Conservation (phyloP, 2,329 filamentous ascomycete species). For the Paecilomyces dactylethromorphus region DNA sequence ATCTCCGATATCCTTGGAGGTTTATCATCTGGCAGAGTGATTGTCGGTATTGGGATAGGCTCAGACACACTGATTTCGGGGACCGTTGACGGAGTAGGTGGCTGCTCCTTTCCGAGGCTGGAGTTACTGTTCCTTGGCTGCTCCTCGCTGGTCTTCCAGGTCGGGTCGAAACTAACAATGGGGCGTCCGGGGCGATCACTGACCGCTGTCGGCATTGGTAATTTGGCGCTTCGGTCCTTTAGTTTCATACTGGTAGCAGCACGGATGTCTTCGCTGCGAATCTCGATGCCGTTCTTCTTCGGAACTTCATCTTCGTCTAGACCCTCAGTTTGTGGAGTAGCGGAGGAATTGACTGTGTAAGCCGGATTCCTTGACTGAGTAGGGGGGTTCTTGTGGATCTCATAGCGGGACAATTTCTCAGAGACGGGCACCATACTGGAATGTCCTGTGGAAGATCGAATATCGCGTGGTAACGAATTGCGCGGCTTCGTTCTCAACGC, state of each 20-base stretch:
- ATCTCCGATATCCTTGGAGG: slow-evolving; percentile 33
- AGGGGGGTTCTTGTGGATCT: slow-evolving; percentile 80
- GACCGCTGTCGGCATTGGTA: slow-evolving; percentile 84
- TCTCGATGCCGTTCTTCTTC: slow-evolving; percentile 72
- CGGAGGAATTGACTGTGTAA: slow-evolving; percentile 63
- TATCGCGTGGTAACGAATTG: slow-evolving; percentile 52
- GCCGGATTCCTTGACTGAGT: slow-evolving; percentile 73
- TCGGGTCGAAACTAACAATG: slow-evolving; percentile 92
- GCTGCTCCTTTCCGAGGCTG: slow-evolving; percentile 4
- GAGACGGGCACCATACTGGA: slow-evolving; percentile 25
- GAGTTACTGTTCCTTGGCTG: slow-evolving; percentile 18
- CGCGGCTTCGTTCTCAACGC: slow-evolving; percentile 55
- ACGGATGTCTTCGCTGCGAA: slow-evolving; percentile 80
- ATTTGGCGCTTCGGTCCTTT: slow-evolving; percentile 76
- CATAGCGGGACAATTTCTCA: slow-evolving; percentile 48
- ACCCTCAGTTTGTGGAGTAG: slow-evolving; percentile 16
- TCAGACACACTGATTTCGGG: slow-evolving; percentile 50
- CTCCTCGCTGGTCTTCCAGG: slow-evolving; percentile 60
- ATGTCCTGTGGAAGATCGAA: slow-evolving; percentile 37
- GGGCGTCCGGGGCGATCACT: slow-evolving; percentile 85
- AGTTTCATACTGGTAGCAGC: slow-evolving; percentile 84
- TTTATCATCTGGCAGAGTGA: slow-evolving; percentile 45
- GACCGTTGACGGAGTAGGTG: slow-evolving; percentile 29
- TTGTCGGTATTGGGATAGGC: slow-evolving; percentile 34
- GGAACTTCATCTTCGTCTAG: slow-evolving; percentile 42